A percentile compares a stretch with the other conserved stretches of the same genome.
Conservation (phyloP, 83 land plant species). For the Larix sibirica region DNA sequence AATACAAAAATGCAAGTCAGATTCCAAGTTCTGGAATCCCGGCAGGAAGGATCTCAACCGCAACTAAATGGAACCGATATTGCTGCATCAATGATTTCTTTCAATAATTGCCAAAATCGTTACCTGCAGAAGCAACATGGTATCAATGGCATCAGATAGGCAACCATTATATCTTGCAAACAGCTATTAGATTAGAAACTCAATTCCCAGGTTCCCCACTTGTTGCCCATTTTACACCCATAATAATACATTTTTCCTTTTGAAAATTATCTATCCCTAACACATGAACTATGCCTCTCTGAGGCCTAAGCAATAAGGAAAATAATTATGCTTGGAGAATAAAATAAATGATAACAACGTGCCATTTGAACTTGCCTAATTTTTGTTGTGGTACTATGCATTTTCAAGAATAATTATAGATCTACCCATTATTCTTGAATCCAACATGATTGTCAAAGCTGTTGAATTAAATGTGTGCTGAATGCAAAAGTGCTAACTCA, state of each 20-base stretch:
- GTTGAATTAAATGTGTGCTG: neutral
- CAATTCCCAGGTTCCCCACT: too few species aligned
- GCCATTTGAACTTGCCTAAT: neutral
- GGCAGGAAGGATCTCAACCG: neutral
- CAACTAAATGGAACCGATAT: neutral
- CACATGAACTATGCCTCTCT: neutral
- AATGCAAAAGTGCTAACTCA: neutral
- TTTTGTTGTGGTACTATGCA: neutral
- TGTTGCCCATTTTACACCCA: too few species aligned
- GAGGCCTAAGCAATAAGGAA: neutral
- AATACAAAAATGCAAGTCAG: neutral
- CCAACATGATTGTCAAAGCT: neutral
- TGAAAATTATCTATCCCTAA: too few species aligned
- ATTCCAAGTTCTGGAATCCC: neutral
- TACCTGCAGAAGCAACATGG: conserved; percentile 1
- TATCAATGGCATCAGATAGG: neutral
- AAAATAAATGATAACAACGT: neutral
- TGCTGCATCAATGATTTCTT: neutral
- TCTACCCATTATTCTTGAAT: neutral
- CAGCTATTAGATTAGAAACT: too few species aligned
- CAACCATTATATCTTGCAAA: neutral
- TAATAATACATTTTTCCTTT: too few species aligned
- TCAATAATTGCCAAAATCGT: neutral
- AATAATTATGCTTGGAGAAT: neutral
- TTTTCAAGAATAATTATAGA: neutral